These are phyloP conservation scores for Boechera retrofracta DNA, from an alignment of 345 rosid genomes.

Conservation along the genomic window DNA sequence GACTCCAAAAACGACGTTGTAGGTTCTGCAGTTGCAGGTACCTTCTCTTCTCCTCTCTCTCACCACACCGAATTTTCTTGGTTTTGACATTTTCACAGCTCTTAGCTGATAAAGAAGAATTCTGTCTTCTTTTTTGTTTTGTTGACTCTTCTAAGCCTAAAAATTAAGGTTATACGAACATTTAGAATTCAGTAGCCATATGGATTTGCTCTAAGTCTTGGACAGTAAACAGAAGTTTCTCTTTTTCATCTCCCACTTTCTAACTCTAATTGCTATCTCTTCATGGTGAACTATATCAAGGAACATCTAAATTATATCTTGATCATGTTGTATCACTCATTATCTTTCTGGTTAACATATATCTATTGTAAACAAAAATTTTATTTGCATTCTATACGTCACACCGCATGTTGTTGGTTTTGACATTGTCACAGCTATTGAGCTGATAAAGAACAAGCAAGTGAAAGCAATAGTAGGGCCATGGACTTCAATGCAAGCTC, in stretches of 20 bases:
- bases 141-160: too few relatives aligned
- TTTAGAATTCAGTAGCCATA: too few relatives aligned
- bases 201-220: too few relatives aligned
- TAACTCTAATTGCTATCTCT: too few relatives aligned
- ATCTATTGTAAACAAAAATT: too few relatives aligned
- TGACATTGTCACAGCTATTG: slow-evolving; percentile 43
- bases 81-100: slow-evolving; percentile 45
- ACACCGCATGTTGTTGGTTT: slow-evolving; percentile 32
- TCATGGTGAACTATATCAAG: too few relatives aligned
- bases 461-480: slow-evolving; percentile 67
- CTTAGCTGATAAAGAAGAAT: slow-evolving; percentile 51
- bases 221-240: too few relatives aligned
- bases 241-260: too few relatives aligned
- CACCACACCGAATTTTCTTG: background rate
- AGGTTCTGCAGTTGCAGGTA: slow-evolving; percentile 67
- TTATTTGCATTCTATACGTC: slow-evolving; percentile 5
- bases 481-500: slow-evolving; percentile 49
- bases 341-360: background rate
- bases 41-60: background rate
- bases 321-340: background rate
- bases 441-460: slow-evolving; percentile 50
- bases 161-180: too few relatives aligned
- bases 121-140: too few relatives aligned
- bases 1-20: slow-evolving; percentile 55
- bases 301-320: too few relatives aligned